phyloP scores from a whole-genome alignment of 2,329 filamentous ascomycete genomes.

The Trichoderma simmonsii region DNA sequence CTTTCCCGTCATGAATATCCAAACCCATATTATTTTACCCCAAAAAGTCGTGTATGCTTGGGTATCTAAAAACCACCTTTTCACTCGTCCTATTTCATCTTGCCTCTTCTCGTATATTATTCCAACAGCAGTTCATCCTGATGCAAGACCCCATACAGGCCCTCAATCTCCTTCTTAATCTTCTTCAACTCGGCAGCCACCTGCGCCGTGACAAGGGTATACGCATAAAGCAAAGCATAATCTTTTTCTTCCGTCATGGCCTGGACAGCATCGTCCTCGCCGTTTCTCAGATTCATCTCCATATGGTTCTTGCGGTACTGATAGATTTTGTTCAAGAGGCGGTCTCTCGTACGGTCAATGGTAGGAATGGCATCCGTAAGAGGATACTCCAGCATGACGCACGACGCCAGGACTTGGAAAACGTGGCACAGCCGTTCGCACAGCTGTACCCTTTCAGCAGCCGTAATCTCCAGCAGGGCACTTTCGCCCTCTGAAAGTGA shows the following conservation, averaged over 20 bases:
- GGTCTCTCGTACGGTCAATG: slow-evolving; percentile 75
- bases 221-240: slow-evolving; percentile 90
- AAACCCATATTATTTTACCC: neutral
- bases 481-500: slow-evolving; percentile 76
- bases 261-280: slow-evolving; percentile 26
- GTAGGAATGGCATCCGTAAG: slow-evolving; percentile 85
- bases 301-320: slow-evolving; percentile 72
- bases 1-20: neutral
- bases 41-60: neutral
- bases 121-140: slow-evolving; percentile 57
- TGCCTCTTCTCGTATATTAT: slow-evolving; percentile 29
- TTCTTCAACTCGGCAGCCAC: slow-evolving; percentile 62
- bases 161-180: slow-evolving; percentile 60
- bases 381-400: slow-evolving; percentile 91
- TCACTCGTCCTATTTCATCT: neutral
- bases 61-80: neutral
- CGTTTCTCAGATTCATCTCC: slow-evolving; percentile 27
- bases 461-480: slow-evolving; percentile 74
- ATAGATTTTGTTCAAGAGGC: slow-evolving; percentile 82
- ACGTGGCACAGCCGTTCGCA: slow-evolving; percentile 91
- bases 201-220: slow-evolving; percentile 68
- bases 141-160: slow-evolving; percentile 60
- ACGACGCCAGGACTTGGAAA: slow-evolving; percentile 80
- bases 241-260: slow-evolving; percentile 66
- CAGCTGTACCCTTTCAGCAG: slow-evolving; percentile 72